Percentiles rank a stretch among this genome's conserved stretches.
Conservation (phyloP, 768 basidiomycete genomes). For the Omphalotus guepiniiformis region DNA sequence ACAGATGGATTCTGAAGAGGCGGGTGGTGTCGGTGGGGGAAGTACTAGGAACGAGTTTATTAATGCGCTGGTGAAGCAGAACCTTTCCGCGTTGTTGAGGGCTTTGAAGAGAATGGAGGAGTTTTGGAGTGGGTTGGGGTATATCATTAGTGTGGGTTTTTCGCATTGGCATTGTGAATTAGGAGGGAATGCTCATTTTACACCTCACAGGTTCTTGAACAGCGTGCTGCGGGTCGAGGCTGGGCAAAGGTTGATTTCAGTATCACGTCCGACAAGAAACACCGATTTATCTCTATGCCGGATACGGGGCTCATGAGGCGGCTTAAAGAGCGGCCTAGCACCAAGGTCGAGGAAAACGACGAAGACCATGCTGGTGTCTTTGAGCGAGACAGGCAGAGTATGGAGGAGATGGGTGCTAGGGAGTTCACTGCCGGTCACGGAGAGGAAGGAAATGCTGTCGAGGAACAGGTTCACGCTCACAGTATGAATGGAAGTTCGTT, state of each 20-base stretch:
- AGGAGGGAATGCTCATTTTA: too few species aligned
- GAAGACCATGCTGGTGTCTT: too few species aligned
- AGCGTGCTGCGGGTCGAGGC: constrained; percentile 6
- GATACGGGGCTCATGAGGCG: constrained; percentile 11
- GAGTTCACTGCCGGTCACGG: too few species aligned
- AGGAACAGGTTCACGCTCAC: too few species aligned
- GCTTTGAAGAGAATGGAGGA: constrained; percentile 12
- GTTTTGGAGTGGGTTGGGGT: too few species aligned
- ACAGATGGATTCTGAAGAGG: background rate
- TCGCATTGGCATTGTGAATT: constrained; percentile 6
- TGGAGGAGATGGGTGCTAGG: too few species aligned
- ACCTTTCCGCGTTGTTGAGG: constrained; percentile 8
- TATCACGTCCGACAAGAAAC: background rate
- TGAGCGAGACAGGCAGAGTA: too few species aligned
- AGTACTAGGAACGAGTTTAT: constrained; percentile 9
- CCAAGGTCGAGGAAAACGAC: too few species aligned
- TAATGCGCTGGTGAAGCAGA: constrained; percentile 8
- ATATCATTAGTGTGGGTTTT: too few species aligned
- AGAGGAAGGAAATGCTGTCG: too few species aligned
- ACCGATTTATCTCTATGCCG: constrained; percentile 11
- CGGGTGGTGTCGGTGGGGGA: constrained; percentile 9
- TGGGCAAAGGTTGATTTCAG: background rate
- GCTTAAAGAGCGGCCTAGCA: too few species aligned
- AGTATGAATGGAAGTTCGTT: too few species aligned
- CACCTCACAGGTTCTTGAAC: background rate